Conservation (phyloP, 164 flowering plant genomes). For the Nymphaea colorata region DNA sequence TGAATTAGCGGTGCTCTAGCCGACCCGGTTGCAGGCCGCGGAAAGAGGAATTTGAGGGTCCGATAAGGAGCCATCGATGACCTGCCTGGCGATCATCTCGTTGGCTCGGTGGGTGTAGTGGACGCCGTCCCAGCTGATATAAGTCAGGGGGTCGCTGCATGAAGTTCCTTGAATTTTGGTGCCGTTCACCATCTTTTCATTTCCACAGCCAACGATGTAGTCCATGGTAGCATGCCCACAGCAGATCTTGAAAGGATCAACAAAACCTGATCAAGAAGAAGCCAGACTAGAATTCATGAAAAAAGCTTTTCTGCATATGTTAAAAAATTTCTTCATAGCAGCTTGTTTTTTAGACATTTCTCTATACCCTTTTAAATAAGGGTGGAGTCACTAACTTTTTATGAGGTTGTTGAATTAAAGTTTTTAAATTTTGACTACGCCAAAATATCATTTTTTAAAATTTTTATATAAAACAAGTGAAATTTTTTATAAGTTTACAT, state of each 20-base stretch:
- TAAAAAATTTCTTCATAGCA: too few relatives aligned
- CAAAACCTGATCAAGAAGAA: slow-evolving; percentile 33
- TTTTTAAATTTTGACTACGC: too few relatives aligned
- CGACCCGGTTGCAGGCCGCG: slow-evolving; percentile 11
- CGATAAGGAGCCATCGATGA: slow-evolving; percentile 34
- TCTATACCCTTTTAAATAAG: too few relatives aligned
- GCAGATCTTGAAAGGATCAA: slow-evolving; percentile 43
- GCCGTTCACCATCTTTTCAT: slow-evolving; percentile 31
- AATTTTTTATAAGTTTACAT: too few relatives aligned
- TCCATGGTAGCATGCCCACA: slow-evolving; percentile 19
- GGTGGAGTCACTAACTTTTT: too few relatives aligned
- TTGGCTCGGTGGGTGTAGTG: slow-evolving; percentile 63
- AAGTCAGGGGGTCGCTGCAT: slow-evolving; percentile 31
- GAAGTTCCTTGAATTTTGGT: slow-evolving; percentile 39
- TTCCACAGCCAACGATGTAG: slow-evolving; percentile 35
- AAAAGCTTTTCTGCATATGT: not conserved
- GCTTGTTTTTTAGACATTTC: too few relatives aligned
- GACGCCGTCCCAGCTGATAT: slow-evolving; percentile 71
- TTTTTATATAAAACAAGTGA: too few relatives aligned
- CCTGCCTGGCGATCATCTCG: slow-evolving; percentile 26
- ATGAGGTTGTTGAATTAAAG: too few relatives aligned
- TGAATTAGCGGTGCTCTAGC: not conserved
- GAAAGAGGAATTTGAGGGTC: slow-evolving; percentile 24
- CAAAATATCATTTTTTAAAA: too few relatives aligned
- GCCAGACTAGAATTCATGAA: too few relatives aligned